Percentiles rank a stretch among this genome's conserved stretches.
These are phyloP conservation scores for Colletotrichum siamense DNA, from an alignment of 2,329 filamentous ascomycete species.

Conservation along the genomic window DNA sequence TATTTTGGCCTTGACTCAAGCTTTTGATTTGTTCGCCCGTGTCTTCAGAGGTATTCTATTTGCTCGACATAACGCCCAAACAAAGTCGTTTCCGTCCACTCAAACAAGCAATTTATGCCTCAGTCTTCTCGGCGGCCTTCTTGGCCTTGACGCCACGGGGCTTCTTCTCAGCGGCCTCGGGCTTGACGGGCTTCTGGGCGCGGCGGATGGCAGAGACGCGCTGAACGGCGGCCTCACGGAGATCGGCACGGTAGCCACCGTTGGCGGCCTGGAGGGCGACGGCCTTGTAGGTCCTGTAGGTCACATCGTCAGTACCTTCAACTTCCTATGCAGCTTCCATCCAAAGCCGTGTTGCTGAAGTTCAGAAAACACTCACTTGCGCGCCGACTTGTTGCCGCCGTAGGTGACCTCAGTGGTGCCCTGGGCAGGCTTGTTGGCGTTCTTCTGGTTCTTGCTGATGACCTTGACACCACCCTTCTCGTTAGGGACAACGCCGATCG, in stretches of 20 bases:
- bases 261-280: conserved; percentile 85
- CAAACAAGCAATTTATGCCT: conserved; percentile 19
- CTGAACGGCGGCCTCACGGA: conserved; percentile 79
- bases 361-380: conserved; percentile 68
- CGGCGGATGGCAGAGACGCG: conserved; percentile 85
- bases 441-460: conserved; percentile 82
- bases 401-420: conserved; percentile 70
- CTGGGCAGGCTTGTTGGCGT: conserved; percentile 75
- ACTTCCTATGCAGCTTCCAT: neutral
- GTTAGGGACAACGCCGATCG: conserved; percentile 77
- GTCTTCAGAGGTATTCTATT: conserved; percentile 22
- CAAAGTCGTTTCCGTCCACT: conserved; percentile 15
- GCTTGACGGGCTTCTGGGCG: conserved; percentile 81
- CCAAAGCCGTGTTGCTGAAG: neutral
- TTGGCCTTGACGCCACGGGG: conserved; percentile 79
- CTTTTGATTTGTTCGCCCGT: conserved; percentile 21
- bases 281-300: conserved; percentile 80
- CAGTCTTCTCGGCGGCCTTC: conserved; percentile 69
- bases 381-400: conserved; percentile 70
- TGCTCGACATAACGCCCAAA: conserved; percentile 23
- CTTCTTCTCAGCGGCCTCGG: conserved; percentile 71
- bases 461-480: conserved; percentile 83
- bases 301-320: neutral
- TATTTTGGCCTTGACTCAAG: conserved; percentile 21
- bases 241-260: conserved; percentile 83